Base-by-base conservation (phyloP, 495 filamentous ascomycete species). In the Hypoxylon lienhwacheense region DNA sequence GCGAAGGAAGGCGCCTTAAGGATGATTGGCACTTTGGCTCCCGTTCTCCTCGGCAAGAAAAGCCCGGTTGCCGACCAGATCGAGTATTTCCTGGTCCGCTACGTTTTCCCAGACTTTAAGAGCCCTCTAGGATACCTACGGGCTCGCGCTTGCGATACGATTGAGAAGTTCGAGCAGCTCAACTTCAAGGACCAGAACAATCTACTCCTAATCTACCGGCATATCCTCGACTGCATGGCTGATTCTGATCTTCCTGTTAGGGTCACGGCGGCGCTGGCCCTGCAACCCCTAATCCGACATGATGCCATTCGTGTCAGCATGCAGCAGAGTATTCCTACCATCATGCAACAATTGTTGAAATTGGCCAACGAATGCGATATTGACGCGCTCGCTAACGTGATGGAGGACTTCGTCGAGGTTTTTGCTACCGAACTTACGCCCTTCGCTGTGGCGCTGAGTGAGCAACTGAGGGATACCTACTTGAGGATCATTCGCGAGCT, bases 401-500 rank as follows among this genome's bases (percentile, higher is more conserved):
- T 96, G 93, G 93, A 98, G 68, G 95, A 98, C 62, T 97, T 97
- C 67, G 93, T 98, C 41, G 93, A 98, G 69, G 93, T 97, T 0
- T 98, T 98, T 70, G 91, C 93, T 12, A 75, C 88, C 2, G 95
- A 98, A 66, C 79, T 98, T 42, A 98, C 93, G 1, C 93, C 93
- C 5, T 98, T 98, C 65, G 93, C 93, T n/a, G 95, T 97, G 11
- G 92, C 95, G 4, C 77, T 98, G 31, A 96, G 90, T 63, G 91
- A 98, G 75, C 93, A 98, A 70, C 78, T 98, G 15, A 86, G 92
- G 20, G 93, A 98, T 66, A 98, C 93, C 0, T 98, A 98, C 63
- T 79, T 98, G 57, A 83, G 95, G 35, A 96, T 98, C 49, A 85
- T 98, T 40, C 80, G 89, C 17, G 91, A 97, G 69, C 81, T 98